Conservation (phyloP, 352 stramenopile species). For the Elongisporangium anandrum region DNA sequence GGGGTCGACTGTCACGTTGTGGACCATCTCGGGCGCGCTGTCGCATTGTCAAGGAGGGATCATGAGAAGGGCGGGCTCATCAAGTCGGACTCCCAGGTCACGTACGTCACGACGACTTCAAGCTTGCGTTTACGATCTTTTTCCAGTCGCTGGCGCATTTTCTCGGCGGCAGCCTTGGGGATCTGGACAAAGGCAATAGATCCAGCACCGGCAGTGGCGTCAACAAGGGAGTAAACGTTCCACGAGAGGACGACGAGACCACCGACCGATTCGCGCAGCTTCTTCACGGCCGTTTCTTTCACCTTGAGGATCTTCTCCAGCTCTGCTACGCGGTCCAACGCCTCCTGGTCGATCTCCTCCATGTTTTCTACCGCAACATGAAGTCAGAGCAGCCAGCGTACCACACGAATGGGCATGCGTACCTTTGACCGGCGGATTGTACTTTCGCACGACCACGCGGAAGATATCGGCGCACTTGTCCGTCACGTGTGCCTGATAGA, state of each 20-base stretch:
- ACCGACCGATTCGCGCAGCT: slow-evolving; percentile 49
- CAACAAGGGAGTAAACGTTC: not conserved
- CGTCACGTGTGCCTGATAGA: slow-evolving; percentile 71
- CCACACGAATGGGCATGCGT: not conserved
- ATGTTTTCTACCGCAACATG: slow-evolving; percentile 40
- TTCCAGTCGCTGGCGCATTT: slow-evolving; percentile 43
- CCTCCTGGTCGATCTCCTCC: slow-evolving; percentile 45
- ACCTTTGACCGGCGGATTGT: slow-evolving; percentile 67
- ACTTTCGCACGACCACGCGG: slow-evolving; percentile 55
- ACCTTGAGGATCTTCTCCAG: slow-evolving; percentile 47
- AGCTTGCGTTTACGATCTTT: slow-evolving; percentile 52
- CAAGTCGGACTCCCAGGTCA: not conserved
- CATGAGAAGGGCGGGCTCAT: too few species aligned
- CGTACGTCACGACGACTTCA: slow-evolving; percentile 42
- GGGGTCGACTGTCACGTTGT: slow-evolving; percentile 29
- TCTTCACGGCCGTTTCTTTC: slow-evolving; percentile 47
- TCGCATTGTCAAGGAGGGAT: slow-evolving; percentile 1
- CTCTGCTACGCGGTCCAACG: slow-evolving; percentile 31
- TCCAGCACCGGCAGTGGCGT: not conserved
- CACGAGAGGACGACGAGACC: not conserved
- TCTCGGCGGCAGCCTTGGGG: slow-evolving; percentile 41
- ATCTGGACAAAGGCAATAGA: slow-evolving; percentile 37
- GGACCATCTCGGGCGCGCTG: slow-evolving; percentile 22
- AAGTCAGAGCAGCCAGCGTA: not conserved
- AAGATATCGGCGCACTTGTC: slow-evolving; percentile 76